Conservation (phyloP, 2,329 filamentous ascomycete genomes). For the Ophiostoma sp. region DNA sequence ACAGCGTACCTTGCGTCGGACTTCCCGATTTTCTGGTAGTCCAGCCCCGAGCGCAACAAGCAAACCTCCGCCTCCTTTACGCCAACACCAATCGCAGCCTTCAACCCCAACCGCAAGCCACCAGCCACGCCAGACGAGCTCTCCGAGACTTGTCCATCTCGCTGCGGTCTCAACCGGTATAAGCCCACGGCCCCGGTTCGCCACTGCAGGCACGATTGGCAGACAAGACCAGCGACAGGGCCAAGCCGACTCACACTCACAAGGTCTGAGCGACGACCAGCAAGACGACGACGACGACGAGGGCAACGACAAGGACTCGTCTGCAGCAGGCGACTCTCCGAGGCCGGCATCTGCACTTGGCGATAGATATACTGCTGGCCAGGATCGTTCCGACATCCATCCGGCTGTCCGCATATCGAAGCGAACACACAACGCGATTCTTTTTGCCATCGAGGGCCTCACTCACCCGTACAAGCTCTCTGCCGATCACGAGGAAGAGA, state of each 20-base stretch:
- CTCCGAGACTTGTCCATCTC: constrained; percentile 39
- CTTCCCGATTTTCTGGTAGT: constrained; percentile 45
- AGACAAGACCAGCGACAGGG: constrained; percentile 25
- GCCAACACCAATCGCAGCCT: not conserved
- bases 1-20: constrained; percentile 46
- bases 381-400: constrained; percentile 38
- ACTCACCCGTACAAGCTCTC: constrained; percentile 79
- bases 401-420: constrained; percentile 64
- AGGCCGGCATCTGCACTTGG: not conserved
- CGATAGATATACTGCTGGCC: constrained; percentile 30
- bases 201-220: constrained; percentile 29
- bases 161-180: constrained; percentile 47
- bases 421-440: constrained; percentile 81
- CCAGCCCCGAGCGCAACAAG: constrained; percentile 35
- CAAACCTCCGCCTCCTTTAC: not conserved
- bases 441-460: constrained; percentile 85
- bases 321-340: constrained; percentile 29
- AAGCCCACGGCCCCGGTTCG: constrained; percentile 37
- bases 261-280: constrained; percentile 42
- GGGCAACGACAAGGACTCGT: constrained; percentile 29
- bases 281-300: constrained; percentile 30
- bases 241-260: constrained; percentile 39
- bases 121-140: constrained; percentile 1
- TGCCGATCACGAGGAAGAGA: constrained; percentile 76
- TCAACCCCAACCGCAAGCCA: constrained; percentile 3